Percentiles rank a stretch among this genome's conserved stretches.
Conservation (phyloP, 2,329 filamentous ascomycete species). For the Cladosporium velox region DNA sequence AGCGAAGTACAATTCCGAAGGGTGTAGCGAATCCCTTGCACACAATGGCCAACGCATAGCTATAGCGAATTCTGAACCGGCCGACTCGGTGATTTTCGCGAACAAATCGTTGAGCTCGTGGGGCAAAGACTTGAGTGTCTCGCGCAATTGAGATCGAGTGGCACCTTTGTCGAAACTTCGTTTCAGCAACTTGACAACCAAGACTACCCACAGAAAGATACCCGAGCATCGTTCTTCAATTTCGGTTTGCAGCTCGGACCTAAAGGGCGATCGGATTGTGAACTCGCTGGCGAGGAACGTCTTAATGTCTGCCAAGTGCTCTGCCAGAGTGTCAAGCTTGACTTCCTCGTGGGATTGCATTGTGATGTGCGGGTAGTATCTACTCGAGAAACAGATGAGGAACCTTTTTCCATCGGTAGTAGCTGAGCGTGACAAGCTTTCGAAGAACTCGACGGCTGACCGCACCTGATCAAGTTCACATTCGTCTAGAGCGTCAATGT, state of each 20-base stretch:
- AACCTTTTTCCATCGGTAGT: not conserved
- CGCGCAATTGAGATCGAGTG: not conserved
- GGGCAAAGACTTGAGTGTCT: not conserved
- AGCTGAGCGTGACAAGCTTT: not conserved
- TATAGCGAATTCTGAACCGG: constrained; percentile 29
- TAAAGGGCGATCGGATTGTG: not conserved
- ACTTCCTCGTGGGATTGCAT: not conserved
- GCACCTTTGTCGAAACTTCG: not conserved
- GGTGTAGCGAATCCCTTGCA: constrained; percentile 46
- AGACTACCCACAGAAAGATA: not conserved
- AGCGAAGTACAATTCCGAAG: constrained; percentile 51
- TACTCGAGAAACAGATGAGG: not conserved
- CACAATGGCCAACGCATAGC: constrained; percentile 59
- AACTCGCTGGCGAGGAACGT: not conserved
- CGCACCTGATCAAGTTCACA: not conserved
- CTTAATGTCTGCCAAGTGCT: not conserved
- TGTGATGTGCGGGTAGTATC: not conserved
- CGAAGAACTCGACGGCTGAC: not conserved
- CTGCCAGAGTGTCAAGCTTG: not conserved
- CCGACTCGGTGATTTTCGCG: not conserved
- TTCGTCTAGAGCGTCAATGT: constrained; percentile 7
- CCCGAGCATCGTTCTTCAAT: not conserved
- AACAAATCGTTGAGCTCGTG: constrained; percentile 11
- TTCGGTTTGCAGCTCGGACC: not conserved
- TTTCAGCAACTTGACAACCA: not conserved